Conservation (phyloP, 306 rosid species). For the apple (Malus domestica) region ASM211411v1 NC_041801.1:6718501-6719000, state of each 20-base stretch:
- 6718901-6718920: conserved; percentile 24
- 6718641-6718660: conserved; percentile 39
- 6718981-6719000: conserved; percentile 59
- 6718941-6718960: conserved; percentile 48
- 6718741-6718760: conserved; percentile 23
- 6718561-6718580: conserved; percentile 41
- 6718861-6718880: conserved; percentile 29
- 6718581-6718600: conserved; percentile 13
- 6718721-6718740: conserved; percentile 58
- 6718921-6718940: conserved; percentile 48
- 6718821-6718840: conserved; percentile 27
- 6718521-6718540: conserved; percentile 35
- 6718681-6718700: conserved; percentile 46
- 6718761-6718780: conserved; percentile 56
- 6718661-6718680: conserved; percentile 53
- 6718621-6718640: conserved; percentile 63
- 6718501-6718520: conserved; percentile 27
- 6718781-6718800: conserved; percentile 50
- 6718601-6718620: conserved; percentile 44
- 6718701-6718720: conserved; percentile 38
- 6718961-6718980: conserved; percentile 23
- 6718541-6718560: conserved; percentile 74
- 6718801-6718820: conserved; percentile 58
- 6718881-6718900: conserved; percentile 55
- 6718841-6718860: conserved; percentile 45